phyloP scores from a whole-genome alignment of 148 eudicot genomes.

The Tetragonia tetragonoides region DNA sequence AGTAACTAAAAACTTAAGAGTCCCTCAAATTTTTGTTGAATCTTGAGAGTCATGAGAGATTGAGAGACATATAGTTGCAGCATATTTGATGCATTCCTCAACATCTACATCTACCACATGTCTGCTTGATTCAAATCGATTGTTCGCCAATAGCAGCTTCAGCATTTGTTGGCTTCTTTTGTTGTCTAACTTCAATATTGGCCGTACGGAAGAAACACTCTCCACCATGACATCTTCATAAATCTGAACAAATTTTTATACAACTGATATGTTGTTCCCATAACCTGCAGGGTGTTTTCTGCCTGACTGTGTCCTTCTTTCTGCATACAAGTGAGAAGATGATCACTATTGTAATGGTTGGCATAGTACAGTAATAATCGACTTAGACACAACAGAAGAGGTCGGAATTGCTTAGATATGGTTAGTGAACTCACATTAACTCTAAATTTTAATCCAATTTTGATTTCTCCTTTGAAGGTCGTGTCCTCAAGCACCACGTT shows the following conservation, averaged over 20 bases:
- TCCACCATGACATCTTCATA: constrained; percentile 52
- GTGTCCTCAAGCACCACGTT: constrained; percentile 78
- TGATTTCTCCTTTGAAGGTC: constrained; percentile 75
- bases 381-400: not conserved
- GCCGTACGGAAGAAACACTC: constrained; percentile 27
- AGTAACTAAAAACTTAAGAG: no score
- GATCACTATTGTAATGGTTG: not conserved
- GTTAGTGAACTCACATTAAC: constrained; percentile 39
- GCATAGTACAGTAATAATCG: not conserved
- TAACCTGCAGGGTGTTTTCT: constrained; percentile 24
- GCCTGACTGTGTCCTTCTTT: constrained; percentile 15
- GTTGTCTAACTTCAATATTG: constrained; percentile 3
- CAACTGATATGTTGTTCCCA: constrained; percentile 30
- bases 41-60: not conserved
- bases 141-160: no score
- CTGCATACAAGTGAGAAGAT: constrained; percentile 30
- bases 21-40: not conserved
- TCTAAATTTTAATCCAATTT: constrained; percentile 55
- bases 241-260: constrained; percentile 32
- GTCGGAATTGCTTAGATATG: not conserved
- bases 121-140: not conserved
- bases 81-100: not conserved
- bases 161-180: not conserved
- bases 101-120: not conserved
- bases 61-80: not conserved